phyloP scores from a whole-genome alignment of 495 filamentous ascomycete species.

The Zalerion maritima region DNA sequence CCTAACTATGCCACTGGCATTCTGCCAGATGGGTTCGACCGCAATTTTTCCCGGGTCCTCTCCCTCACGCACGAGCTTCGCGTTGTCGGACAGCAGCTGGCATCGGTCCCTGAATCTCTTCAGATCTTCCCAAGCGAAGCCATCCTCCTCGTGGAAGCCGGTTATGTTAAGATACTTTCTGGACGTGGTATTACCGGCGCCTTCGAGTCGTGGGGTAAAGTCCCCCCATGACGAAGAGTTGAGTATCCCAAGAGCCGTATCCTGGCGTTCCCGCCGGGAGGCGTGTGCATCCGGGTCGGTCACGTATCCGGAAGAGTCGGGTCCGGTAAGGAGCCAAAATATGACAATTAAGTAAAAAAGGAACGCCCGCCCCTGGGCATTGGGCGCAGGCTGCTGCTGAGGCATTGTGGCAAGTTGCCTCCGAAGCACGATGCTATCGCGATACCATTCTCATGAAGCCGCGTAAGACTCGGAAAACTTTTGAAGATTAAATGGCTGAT shows the following conservation, averaged over 20 bases:
- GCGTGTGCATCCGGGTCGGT: constrained; percentile 22
- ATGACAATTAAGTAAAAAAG: constrained; percentile 28
- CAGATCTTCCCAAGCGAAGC: constrained; percentile 57
- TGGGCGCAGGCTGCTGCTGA: constrained; percentile 25
- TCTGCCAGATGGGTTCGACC: constrained; percentile 49
- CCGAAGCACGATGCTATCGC: no score
- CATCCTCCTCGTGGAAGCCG: constrained; percentile 58
- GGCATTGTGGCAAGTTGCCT: constrained; percentile 16
- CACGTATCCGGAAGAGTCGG: constrained; percentile 24
- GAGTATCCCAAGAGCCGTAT: constrained; percentile 46
- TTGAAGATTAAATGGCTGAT: no score
- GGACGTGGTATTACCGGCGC: constrained; percentile 11
- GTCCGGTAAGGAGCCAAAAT: constrained; percentile 25
- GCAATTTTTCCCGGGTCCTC: constrained; percentile 21
- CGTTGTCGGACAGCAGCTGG: constrained; percentile 27
- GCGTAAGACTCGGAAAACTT: background rate
- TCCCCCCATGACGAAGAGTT: constrained; percentile 63
- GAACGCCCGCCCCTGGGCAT: constrained; percentile 7
- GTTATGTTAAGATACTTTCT: constrained; percentile 59
- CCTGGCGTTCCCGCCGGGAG: constrained; percentile 30
- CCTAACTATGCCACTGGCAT: constrained; percentile 60
- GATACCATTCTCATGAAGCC: background rate
- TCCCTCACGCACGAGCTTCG: constrained; percentile 13
- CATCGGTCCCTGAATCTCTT: constrained; percentile 29
- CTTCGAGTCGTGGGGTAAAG: constrained; percentile 37